Evolutionary conservation across 352 stramenopile genomes (phyloP), one percentile per base, ranked within the genome.

Genomic region (Elongisporangium prolatum): DNA sequence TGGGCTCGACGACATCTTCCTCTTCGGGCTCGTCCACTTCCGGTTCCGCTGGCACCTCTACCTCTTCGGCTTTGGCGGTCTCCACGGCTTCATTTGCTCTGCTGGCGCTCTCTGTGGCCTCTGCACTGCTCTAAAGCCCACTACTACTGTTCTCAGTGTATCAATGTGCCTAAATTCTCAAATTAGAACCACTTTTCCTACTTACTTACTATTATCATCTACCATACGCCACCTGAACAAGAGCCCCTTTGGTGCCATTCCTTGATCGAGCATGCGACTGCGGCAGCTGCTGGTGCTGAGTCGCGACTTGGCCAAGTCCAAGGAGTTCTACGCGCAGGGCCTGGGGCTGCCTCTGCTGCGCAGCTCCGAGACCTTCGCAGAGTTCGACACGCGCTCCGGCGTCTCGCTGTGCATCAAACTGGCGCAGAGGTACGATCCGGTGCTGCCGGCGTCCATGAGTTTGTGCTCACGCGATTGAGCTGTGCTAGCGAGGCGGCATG

Each of bases 271-370:
- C 64, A 84, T 83, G 67, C 72, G 82, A 28, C 68, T 96, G 64
- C 82, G 85, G 63, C 84, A 94, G 71, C 59, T 96, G 59, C 72
- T 96, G 63, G 74, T 96, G 57, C 71, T 96, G 50, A 95, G 79
- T 56, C 84, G 87, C 60, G 87, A 96, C 64, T 55, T 96, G 53
- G 72, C 83, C 62, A 68, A 69, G 37, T 92, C 84, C 58, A 88
- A 70, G 69, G 70, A 86, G 63, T 96, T 96, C 64, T 96, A 89
- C 71, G 65, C 88, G 48, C 77, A 95, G 65, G 87, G 87, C 6
- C 71, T 96, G 54, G 80, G 85, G 4, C 77, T 96, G 13, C 68
- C 68, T 59, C 65, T 94, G 44, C 65, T 93, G 58, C 81, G 81
- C 40, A 71, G 81, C n/a, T 92, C 84, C 16, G 82, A 91, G 28